Base-by-base conservation (phyloP, 2,329 filamentous ascomycete species). In the Lachnellula hyalina region DNA sequence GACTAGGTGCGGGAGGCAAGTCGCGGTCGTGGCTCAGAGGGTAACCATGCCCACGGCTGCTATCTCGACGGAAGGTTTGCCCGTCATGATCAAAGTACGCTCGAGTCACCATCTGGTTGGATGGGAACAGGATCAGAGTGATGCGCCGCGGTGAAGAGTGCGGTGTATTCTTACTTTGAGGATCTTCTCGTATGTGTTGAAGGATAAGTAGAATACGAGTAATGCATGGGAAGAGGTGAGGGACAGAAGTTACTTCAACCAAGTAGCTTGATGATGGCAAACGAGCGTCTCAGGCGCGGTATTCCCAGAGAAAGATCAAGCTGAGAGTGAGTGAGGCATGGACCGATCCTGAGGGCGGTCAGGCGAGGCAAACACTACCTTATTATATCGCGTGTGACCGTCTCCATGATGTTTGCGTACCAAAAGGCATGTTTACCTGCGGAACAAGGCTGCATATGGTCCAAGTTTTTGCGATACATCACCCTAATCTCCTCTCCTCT, bases 11-110 rank as follows among this genome's bases (percentile, higher is more conserved):
- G 25, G 61, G 48, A 47, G 58, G 55, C 19, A 58, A 46, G 11
- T 63, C 63, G 56, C 66, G 61, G 11, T 63, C 63, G 56, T 65
- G 61, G 49, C 55, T 60, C 11, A 68, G 36, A 46, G 63, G 53
- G 49, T 66, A 67, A 23, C 56, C 58, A 38, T 63, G 61, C 6
- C 65, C 63, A 44, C 58, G 55, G 21, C 52, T 47, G 42, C 53
- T 60, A 34, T 58, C 61, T 21, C 66, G 63, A 12, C 61, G 65
- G 49, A 63, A 62, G 15, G 57, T 48, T 9, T 54, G 47, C 23
- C 63, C 63, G n/a, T 67, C 65, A 21, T 65, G 61, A 11, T 59
- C 57, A 36, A 54, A 62, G 49, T 61, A 64, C 41, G 54, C 47
- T 44, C 54, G 58, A 61, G 60, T 60, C 34, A 64, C 58, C 54